These are phyloP conservation scores for Venturiaceae sp. DNA, from an alignment of 2,329 filamentous ascomycete genomes.

Conservation along the genomic window DNA sequence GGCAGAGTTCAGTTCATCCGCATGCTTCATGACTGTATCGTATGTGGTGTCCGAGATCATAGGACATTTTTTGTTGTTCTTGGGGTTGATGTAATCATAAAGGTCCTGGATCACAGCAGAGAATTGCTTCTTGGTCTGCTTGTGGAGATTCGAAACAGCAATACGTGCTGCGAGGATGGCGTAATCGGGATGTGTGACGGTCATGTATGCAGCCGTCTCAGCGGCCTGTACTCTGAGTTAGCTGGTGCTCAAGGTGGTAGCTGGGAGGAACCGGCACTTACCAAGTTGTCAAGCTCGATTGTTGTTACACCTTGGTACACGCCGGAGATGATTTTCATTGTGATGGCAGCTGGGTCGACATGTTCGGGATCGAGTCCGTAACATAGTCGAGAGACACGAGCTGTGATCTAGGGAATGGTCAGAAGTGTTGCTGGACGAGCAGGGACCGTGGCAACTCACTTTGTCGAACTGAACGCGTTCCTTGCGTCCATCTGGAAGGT, in stretches of 20 bases:
- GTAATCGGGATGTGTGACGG: constrained; percentile 97
- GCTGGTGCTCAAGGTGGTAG: constrained; percentile 3
- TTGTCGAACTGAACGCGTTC: constrained; percentile 99
- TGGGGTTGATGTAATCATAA: constrained; percentile 93
- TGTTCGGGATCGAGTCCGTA: constrained; percentile 94
- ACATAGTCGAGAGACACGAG: constrained; percentile 92
- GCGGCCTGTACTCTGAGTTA: constrained; percentile 57
- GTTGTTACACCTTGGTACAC: constrained; percentile 98
- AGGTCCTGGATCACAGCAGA: constrained; percentile 90
- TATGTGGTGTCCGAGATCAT: constrained; percentile 94
- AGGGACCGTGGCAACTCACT: constrained; percentile 53
- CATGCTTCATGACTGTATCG: constrained; percentile 89
- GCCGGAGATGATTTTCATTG: constrained; percentile 98
- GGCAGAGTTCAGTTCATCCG: constrained; percentile 94
- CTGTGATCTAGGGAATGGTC: constrained; percentile 33
- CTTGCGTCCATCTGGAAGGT: constrained; percentile 79
- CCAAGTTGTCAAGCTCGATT: constrained; percentile 90
- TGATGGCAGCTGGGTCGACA: constrained; percentile 95
- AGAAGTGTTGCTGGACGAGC: background rate
- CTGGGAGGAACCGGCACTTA: constrained; percentile 41
- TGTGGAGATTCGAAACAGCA: constrained; percentile 98
- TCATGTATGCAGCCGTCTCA: constrained; percentile 99
- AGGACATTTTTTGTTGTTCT: constrained; percentile 70
- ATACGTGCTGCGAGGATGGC: constrained; percentile 97
- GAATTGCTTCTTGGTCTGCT: constrained; percentile 99